Percentiles rank a stretch among this genome's conserved stretches.
Conservation (phyloP, 345 rosid genomes). For the Populus davidiana region DNA sequence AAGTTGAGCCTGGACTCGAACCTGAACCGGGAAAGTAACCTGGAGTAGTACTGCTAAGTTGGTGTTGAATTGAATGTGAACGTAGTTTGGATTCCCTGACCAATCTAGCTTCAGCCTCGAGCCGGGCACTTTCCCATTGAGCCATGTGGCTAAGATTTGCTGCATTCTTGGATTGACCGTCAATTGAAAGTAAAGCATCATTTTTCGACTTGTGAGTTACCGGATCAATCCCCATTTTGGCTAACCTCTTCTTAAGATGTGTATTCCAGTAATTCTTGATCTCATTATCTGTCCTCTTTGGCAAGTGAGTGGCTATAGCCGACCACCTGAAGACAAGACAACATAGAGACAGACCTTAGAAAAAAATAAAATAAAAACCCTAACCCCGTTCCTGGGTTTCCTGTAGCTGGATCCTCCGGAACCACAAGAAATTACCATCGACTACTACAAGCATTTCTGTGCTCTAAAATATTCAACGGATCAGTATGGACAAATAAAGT, state of each 20-base stretch:
- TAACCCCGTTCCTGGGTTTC: too few species aligned
- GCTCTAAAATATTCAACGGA: conserved; percentile 11
- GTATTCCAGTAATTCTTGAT: conserved; percentile 35
- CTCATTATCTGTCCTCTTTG: conserved; percentile 30
- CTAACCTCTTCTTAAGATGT: conserved; percentile 29
- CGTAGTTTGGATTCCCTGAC: conserved; percentile 80
- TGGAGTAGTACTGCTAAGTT: conserved; percentile 5
- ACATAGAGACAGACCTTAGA: conserved; percentile 5
- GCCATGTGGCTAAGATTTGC: conserved; percentile 42
- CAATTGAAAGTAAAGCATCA: conserved; percentile 19
- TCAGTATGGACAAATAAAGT: conserved; percentile 1
- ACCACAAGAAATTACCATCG: conserved; percentile 7
- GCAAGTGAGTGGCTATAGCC: conserved; percentile 30
- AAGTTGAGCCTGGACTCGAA: conserved; percentile 17
- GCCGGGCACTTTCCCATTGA: conserved; percentile 45
- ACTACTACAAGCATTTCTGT: conserved; percentile 5
- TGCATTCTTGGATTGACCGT: conserved; percentile 25
- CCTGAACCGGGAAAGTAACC: conserved; percentile 28
- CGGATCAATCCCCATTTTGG: conserved; percentile 36
- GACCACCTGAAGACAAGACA: conserved; percentile 33
- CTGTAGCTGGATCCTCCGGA: too few species aligned
- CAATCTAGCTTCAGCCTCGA: conserved; percentile 50
- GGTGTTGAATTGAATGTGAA: conserved; percentile 48
- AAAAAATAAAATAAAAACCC: background rate
- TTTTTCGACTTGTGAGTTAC: conserved; percentile 29